Base-by-base conservation (phyloP, 73 alveolate genomes). In the Symbiodinium pilosum region DNA sequence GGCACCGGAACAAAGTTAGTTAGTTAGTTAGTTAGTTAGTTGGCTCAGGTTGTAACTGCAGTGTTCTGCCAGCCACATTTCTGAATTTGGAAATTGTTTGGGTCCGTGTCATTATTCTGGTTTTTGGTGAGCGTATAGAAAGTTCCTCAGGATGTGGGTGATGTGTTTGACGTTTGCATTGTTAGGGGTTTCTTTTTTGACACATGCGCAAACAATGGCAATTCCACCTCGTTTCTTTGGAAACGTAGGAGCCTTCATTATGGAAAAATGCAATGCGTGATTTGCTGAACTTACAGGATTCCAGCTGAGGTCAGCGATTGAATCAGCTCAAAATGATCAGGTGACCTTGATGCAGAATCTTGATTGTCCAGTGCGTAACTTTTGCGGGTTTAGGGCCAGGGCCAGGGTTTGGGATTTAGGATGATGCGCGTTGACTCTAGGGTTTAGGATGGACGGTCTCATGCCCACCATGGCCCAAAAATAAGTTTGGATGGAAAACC, bases 271-370 rank as follows among this genome's bases (percentile, higher is more conserved):
- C 81, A 54, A 54, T 16, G 3, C 26, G 73, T 16, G 26, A 54
- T 16, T 26, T 54, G 68, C 68, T 51, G 21, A 16, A 51, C 28
- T n/a, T n/a, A n/a, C n/a, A n/a, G n/a, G n/a, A n/a, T 16, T 56
- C 32, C 75, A n/a, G 81, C 34, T n/a, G 2, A 64, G 81, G 81
- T 64, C 81, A 64, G 94, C 94, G 34, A 87, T 87, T 34, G 94
- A 87, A 39, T 52, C 85, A 26, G 94, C 94, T 24, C 87, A 88
- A 71, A 88, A 88, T 36, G 95, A 88, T 44, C 95, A 88, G 38
- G 44, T 88, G 38, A 88, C 95, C 34, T 34, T 88, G 86, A 88
- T 88, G 87, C 95, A 88, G 20, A n/a, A 12, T 20, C 28, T 52
- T 52, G 69, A 9, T 12, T 9, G 69, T 9, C 28, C 28, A 12